Conservation (phyloP, 2,329 filamentous ascomycete species). For the Aaosphaeria pasadenensis region DNA sequence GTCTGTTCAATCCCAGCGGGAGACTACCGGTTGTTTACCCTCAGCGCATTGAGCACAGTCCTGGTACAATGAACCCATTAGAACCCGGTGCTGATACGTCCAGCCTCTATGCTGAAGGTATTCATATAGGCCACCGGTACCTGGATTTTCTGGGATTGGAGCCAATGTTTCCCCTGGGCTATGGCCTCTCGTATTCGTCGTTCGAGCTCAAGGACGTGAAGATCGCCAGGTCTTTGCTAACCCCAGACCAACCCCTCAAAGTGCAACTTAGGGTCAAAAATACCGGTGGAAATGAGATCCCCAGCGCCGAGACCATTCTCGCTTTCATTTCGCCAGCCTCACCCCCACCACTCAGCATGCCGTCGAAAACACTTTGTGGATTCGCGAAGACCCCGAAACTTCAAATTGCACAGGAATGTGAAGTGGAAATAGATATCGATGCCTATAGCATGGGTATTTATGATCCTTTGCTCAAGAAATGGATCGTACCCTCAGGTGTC, state of each 20-base stretch:
- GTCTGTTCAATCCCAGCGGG: slow-evolving; percentile 38
- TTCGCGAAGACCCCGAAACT: neutral
- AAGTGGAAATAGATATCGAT: neutral
- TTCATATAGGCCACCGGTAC: slow-evolving; percentile 55
- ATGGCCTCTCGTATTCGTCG: slow-evolving; percentile 37
- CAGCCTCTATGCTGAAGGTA: slow-evolving; percentile 48
- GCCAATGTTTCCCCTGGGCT: slow-evolving; percentile 38
- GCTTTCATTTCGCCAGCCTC: neutral
- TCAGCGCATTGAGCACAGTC: slow-evolving; percentile 30
- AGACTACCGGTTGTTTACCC: slow-evolving; percentile 40
- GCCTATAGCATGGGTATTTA: neutral
- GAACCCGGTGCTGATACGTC: neutral
- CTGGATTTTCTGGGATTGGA: slow-evolving; percentile 57
- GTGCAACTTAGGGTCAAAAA: neutral
- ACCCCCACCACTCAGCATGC: neutral
- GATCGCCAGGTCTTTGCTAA: neutral
- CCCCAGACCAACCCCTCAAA: neutral
- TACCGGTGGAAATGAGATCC: neutral
- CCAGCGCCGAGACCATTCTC: neutral
- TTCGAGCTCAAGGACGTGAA: slow-evolving; percentile 15
- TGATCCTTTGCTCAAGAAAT: neutral
- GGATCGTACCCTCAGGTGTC: neutral
- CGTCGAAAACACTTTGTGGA: neutral
- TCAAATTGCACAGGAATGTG: neutral
- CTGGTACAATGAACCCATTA: slow-evolving; percentile 29